A percentile compares a stretch with the other conserved stretches of the same genome.
These are phyloP conservation scores for Barnettozyma salicaria DNA, from an alignment of 805 yeast genomes.

Conservation along the genomic window DNA sequence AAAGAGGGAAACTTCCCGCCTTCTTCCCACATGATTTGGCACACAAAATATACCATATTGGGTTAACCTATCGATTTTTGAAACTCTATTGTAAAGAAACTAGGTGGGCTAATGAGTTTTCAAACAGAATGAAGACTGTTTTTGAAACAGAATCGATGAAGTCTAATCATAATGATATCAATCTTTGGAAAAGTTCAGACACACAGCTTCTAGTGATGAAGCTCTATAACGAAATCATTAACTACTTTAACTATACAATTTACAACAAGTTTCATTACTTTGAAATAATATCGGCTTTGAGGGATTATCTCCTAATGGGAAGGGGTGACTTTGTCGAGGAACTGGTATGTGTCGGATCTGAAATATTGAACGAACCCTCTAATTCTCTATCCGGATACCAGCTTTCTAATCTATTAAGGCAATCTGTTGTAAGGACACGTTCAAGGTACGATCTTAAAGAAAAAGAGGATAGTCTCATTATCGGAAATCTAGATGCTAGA, in stretches of 20 bases:
- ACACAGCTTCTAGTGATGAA: constrained; percentile 32
- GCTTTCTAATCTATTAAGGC: constrained; percentile 56
- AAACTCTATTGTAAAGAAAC: constrained; percentile 60
- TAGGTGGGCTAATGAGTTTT: constrained; percentile 50
- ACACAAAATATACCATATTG: constrained; percentile 53
- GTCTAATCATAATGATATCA: constrained; percentile 6
- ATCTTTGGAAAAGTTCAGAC: constrained; percentile 11
- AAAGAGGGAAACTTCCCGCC: constrained; percentile 36
- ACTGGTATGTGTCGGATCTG: constrained; percentile 49
- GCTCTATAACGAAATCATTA: constrained; percentile 48
- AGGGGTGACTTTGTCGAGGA: constrained; percentile 79
- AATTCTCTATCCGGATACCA: constrained; percentile 57
- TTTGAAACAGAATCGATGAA: constrained; percentile 8
- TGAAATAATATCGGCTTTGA: constrained; percentile 54
- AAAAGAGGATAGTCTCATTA: constrained; percentile 33
- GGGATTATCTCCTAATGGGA: constrained; percentile 61
- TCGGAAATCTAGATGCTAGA: constrained; percentile 72
- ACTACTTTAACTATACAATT: constrained; percentile 45
- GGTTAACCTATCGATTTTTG: constrained; percentile 63
- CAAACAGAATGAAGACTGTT: constrained; percentile 22
- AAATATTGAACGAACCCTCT: constrained; percentile 55
- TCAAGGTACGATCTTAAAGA: constrained; percentile 34
- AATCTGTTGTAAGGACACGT: constrained; percentile 54
- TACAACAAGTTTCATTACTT: constrained; percentile 43
- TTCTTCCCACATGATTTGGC: constrained; percentile 38